These are phyloP conservation scores for Austroboletus eburneus DNA, from an alignment of 768 basidiomycete species.

Conservation along the genomic window DNA sequence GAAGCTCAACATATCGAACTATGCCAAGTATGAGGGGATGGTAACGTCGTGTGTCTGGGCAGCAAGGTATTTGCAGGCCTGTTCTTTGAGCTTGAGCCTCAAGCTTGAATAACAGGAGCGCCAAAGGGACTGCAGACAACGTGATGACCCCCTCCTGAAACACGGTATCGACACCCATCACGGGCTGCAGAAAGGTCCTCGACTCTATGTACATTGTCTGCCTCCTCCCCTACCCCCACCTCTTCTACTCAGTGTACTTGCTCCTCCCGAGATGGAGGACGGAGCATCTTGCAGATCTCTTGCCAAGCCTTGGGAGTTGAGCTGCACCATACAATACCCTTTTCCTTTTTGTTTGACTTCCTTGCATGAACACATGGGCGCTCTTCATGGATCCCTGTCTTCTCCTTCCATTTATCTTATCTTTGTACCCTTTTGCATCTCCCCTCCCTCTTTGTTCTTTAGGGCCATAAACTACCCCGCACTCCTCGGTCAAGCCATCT, in stretches of 20 bases:
- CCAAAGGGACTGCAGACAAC: conserved; percentile 24
- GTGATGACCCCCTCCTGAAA: conserved; percentile 19
- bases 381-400: conserved; percentile 38
- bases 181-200: conserved; percentile 32
- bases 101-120: no score
- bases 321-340: conserved; percentile 28
- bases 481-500: conserved; percentile 13
- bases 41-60: conserved; percentile 97
- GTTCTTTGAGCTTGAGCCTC: conserved; percentile 76
- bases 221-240: conserved; percentile 37
- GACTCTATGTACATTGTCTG: conserved; percentile 45
- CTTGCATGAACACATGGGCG: conserved; percentile 38
- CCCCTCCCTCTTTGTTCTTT: conserved; percentile 35
- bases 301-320: conserved; percentile 45
- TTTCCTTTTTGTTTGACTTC: conserved; percentile 36
- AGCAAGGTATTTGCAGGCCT: conserved; percentile 90
- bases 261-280: conserved; percentile 39
- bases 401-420: conserved; percentile 27
- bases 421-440: conserved; percentile 28
- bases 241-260: conserved; percentile 33
- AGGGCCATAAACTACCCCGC: conserved; percentile 28
- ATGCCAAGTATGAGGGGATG: conserved; percentile 94
- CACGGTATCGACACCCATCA: conserved; percentile 22
- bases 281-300: conserved; percentile 34
- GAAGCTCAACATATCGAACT: conserved; percentile 96